Conservation (phyloP, 2,329 filamentous ascomycete genomes). For the Byssoonygena ceratinophila region DNA sequence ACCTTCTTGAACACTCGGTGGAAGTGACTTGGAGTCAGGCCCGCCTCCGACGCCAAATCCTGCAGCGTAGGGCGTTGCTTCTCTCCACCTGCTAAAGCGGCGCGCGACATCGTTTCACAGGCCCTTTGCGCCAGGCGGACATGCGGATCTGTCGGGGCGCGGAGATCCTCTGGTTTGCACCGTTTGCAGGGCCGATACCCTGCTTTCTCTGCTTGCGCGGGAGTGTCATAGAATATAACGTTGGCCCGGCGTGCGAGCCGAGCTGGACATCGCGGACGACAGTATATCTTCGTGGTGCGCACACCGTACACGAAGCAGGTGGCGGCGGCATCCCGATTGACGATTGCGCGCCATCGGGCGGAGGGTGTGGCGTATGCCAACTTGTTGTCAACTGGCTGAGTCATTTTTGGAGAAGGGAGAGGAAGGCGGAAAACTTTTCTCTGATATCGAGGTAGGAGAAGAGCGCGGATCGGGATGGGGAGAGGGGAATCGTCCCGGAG, state of each 20-base stretch:
- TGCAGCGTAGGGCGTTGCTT: slow-evolving; percentile 32
- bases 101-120: slow-evolving; percentile 25
- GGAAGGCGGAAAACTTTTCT: not conserved
- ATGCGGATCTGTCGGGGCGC: slow-evolving; percentile 25
- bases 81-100: slow-evolving; percentile 19
- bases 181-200: slow-evolving; percentile 49
- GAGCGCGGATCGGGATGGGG: slow-evolving; percentile 4
- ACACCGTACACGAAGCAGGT: slow-evolving; percentile 47
- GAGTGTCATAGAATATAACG: slow-evolving; percentile 44
- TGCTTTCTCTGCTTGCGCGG: slow-evolving; percentile 38
- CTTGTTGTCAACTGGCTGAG: slow-evolving; percentile 9
- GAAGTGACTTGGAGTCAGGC: slow-evolving; percentile 44
- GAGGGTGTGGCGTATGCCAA: slow-evolving; percentile 28
- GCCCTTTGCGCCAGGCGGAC: slow-evolving; percentile 24
- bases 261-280: slow-evolving; percentile 45
- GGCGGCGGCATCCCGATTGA: slow-evolving; percentile 35
- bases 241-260: slow-evolving; percentile 50
- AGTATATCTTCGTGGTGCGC: slow-evolving; percentile 48
- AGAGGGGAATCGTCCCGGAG: slow-evolving; percentile 3
- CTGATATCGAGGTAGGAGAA: slow-evolving; percentile 3
- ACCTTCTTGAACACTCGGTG: slow-evolving; percentile 47
- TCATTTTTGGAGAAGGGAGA: not conserved
- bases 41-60: slow-evolving; percentile 39
- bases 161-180: slow-evolving; percentile 39
- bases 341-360: slow-evolving; percentile 37